These are phyloP conservation scores for Saturnispora bothae DNA, from an alignment of 805 yeast genomes.

Conservation along the genomic window DNA sequence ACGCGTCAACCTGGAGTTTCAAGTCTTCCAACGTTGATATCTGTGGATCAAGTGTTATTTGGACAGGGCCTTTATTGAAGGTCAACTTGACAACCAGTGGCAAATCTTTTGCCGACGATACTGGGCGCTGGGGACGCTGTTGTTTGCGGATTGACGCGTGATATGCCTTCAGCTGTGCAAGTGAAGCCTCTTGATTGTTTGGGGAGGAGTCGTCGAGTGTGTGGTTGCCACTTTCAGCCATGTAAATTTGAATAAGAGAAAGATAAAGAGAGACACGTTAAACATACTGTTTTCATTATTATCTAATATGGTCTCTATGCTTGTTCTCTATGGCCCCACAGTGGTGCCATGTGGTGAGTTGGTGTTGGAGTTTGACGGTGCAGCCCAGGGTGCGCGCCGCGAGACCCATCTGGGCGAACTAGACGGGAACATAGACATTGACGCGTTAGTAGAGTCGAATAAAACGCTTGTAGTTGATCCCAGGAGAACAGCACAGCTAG, in stretches of 20 bases:
- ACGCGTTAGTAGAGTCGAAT: not conserved
- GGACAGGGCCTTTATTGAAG: too few species aligned
- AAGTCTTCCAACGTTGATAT: not conserved
- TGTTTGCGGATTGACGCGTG: conserved; percentile 2
- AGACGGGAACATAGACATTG: not conserved
- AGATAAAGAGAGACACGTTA: not conserved
- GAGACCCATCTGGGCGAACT: not conserved
- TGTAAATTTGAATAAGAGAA: not conserved
- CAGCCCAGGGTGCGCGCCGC: not conserved
- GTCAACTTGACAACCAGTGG: conserved; percentile 2
- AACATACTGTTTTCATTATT: too few species aligned
- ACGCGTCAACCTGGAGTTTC: conserved; percentile 3
- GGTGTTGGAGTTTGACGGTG: not conserved
- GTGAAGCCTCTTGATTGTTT: not conserved
- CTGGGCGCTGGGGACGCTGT: not conserved
- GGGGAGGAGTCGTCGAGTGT: too few species aligned
- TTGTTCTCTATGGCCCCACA: not conserved
- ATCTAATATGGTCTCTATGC: not conserved
- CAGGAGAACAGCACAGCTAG: not conserved
- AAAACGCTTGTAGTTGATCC: not conserved
- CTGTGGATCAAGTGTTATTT: too few species aligned
- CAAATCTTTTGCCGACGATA: not conserved
- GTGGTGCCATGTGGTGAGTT: not conserved
- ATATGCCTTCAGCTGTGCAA: conserved; percentile 2
- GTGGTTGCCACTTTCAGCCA: too few species aligned